A percentile compares a stretch with the other conserved stretches of the same genome.
These are phyloP conservation scores for Zygosaccharomyces sapae DNA, from an alignment of 1,139 yeast genomes.

Conservation along the genomic window DNA sequence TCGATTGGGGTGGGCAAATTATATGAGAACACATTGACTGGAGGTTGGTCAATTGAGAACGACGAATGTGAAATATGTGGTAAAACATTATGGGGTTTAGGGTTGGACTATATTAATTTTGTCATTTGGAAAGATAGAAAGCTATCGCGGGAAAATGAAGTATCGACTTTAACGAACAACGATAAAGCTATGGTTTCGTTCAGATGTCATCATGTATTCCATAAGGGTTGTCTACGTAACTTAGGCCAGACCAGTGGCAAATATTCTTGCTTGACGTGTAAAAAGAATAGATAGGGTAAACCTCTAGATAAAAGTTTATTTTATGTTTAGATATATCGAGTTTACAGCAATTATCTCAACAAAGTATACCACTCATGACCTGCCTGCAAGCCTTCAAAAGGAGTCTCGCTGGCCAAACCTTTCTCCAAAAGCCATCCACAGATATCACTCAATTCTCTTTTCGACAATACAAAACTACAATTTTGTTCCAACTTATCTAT, in stretches of 20 bases:
- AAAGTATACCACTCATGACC: conserved; percentile 49
- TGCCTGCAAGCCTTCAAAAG: conserved; percentile 48
- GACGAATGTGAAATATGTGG: conserved; percentile 71
- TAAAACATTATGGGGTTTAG: conserved; percentile 59
- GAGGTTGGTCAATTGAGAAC: conserved; percentile 59
- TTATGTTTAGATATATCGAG: not conserved
- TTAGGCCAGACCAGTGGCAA: conserved; percentile 38
- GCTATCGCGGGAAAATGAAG: not conserved
- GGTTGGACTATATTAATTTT: conserved; percentile 43
- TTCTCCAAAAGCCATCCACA: conserved; percentile 55
- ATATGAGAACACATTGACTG: conserved; percentile 20
- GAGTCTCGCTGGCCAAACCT: conserved; percentile 41
- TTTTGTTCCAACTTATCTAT: conserved; percentile 37
- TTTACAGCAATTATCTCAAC: conserved; percentile 9
- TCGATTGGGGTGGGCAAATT: conserved; percentile 18
- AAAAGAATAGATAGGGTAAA: not conserved
- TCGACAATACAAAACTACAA: conserved; percentile 44
- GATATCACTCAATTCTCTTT: conserved; percentile 48
- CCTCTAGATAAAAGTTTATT: too few species aligned
- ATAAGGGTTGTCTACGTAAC: conserved; percentile 51
- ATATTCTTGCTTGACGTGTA: conserved; percentile 26
- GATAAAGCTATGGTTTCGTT: conserved; percentile 43
- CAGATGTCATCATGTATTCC: conserved; percentile 66
- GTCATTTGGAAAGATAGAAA: conserved; percentile 45
- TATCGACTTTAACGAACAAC: conserved; percentile 8